Base-by-base conservation (phyloP, 2,329 filamentous ascomycete genomes). In the Fusarium oxysporum region DNA sequence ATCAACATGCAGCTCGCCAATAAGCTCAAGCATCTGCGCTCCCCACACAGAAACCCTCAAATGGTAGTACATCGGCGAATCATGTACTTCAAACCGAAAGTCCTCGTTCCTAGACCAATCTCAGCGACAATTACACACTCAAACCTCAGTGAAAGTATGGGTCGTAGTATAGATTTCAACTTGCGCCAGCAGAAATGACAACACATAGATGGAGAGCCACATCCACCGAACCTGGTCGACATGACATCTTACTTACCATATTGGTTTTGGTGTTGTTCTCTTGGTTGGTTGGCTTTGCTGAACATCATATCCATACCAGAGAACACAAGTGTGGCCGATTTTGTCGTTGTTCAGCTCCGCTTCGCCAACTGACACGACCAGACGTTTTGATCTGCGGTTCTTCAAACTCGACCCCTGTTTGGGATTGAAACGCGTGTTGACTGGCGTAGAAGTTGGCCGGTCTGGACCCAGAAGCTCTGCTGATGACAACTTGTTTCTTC, bases 41-140 rank as follows among this genome's bases (percentile, higher is more conserved):
- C 70, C 74, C 76, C 76, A 78, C 33, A 78, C 71, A 8, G 74
- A 77, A 41, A 77, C 54, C 62, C 76, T 72, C 43, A 78, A 62
- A 50, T 78, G 73, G 32, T 76, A 71, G 62, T 62, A 78, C 74
- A 78, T 78, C 43, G 76, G 76, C 48, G 73, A 78, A 62, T 77
- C 65, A 43, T 75, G 69, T 23, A 78, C 69, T 33, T 76, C 58
- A 38, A 78, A 77, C 41, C 71, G 65, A 48, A 78, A 78, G 35
- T 77, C 73, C 38, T 78, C 71, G 41, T 78, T 75, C 76, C 76
- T 78, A 50, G 45, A 62, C 50, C 45, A 66, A 44, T 54, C 47
- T 77, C 50, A 78, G 76, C 37, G 56, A 65, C 40, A 55, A 51
- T 50, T 41, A 64, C 61, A 4, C 41, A 65, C 63, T 68, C 32